phyloP scores from a whole-genome alignment of 495 filamentous ascomycete species.

The Penicillium arizonense region DNA sequence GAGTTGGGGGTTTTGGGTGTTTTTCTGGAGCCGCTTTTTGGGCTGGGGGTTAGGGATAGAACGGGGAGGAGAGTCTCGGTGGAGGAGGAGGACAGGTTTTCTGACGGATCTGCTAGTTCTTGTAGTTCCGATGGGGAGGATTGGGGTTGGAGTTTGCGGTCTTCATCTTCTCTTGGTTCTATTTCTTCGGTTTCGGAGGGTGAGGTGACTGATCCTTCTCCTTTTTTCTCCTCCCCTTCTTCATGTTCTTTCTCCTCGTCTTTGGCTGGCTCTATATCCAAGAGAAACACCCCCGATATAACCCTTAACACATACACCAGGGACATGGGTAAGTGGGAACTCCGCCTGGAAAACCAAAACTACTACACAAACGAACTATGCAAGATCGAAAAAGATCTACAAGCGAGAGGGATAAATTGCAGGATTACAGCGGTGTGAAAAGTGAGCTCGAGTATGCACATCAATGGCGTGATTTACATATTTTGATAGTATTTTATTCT shows the following conservation, averaged over 20 bases:
- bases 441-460: not conserved
- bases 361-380: constrained; percentile 38
- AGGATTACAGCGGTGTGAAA: constrained; percentile 21
- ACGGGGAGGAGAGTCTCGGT: constrained; percentile 1
- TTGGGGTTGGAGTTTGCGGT: not conserved
- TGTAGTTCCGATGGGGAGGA: constrained; percentile 1
- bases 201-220: not conserved
- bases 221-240: too few species aligned
- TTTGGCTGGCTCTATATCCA: too few species aligned
- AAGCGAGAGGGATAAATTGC: constrained; percentile 31
- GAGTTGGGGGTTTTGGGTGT: constrained; percentile 26
- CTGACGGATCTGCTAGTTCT: not conserved
- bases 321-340: constrained; percentile 24
- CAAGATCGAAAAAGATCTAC: constrained; percentile 29
- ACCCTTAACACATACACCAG: too few species aligned
- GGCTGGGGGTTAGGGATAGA: constrained; percentile 16
- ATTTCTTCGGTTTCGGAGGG: not conserved
- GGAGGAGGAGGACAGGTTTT: not conserved
- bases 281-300: too few species aligned
- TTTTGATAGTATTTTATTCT: not conserved
- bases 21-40: constrained; percentile 41
- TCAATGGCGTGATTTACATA: constrained; percentile 1
- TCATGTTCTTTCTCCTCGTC: too few species aligned
- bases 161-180: not conserved
- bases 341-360: constrained; percentile 36